Evolutionary conservation across 495 filamentous ascomycete genomes (phyloP), one percentile per base, ranked within the genome.

Genomic region (Neurospora tetrasperma): DNA sequence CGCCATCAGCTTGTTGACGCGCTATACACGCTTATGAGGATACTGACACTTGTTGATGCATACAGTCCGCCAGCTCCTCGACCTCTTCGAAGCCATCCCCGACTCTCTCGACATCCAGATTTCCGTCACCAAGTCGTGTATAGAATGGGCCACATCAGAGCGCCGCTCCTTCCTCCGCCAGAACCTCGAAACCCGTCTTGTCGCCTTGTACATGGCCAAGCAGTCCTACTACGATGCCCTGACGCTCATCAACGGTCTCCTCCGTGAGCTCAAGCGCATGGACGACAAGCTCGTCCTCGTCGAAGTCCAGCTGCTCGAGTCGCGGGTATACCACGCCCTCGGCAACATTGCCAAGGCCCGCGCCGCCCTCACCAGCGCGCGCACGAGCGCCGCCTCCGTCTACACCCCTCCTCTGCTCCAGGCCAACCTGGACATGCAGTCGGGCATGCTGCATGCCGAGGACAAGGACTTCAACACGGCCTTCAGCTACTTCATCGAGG

Each of bases 401-500:
- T 99, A 99, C 85, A 97, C 93, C 20, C 96, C 96, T 38, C 96
- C 96, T 12, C 88, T 96, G 72, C 87, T 98, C 73, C 96, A 99
- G 84, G 96, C 96, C 48, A 93, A 94, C 75, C 86, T 99, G 71
- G 96, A 99, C 77, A 98, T 98, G 96, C 96, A 99, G 84, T 96
- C 93, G 70, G 96, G 96, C 76, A 97, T 97, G 90, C 88, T 99
- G 31, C 96, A 99, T 82, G 96, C 96, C 27, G 96, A 98, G 84
- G 96, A 99, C 84, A 90, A 93, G 83, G 96, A 99, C 84, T 99
- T 98, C 88, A 97, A 95, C 83, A 99, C 96, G 16, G 93, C 96
- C 41, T 98, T 89, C 85, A 97, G 93, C 62, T 99, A 99, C 85
- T 99, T 99, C 83, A 97, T 99, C 82, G 96, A 99, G 83, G 96